Conservation (phyloP, 2,329 filamentous ascomycete species). For the Lojkania enalia region DNA sequence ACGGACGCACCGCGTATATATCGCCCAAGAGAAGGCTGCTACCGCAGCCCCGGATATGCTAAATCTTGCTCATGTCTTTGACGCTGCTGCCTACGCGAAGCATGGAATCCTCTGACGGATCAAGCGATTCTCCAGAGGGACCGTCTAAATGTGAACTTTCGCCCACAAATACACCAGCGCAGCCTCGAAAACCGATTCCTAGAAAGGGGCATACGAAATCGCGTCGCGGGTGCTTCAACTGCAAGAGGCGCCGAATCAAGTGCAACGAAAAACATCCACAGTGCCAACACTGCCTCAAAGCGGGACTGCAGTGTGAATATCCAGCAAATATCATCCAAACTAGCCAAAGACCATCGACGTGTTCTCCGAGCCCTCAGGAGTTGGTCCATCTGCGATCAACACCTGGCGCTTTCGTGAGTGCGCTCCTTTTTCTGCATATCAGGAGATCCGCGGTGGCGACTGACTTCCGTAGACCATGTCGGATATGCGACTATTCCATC, state of each 20-base stretch:
- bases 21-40: slow-evolving; percentile 23
- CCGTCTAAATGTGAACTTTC: slow-evolving; percentile 25
- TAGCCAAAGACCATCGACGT: slow-evolving; percentile 23
- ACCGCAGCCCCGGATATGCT: slow-evolving; percentile 19
- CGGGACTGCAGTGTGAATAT: slow-evolving; percentile 66
- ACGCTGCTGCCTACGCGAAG: slow-evolving; percentile 28
- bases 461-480: slow-evolving; percentile 44
- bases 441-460: slow-evolving; percentile 6
- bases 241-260: slow-evolving; percentile 69
- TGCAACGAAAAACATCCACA: slow-evolving; percentile 68
- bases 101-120: slow-evolving; percentile 30
- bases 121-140: slow-evolving; percentile 36
- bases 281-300: slow-evolving; percentile 66
- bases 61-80: slow-evolving; percentile 19
- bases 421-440: slow-evolving; percentile 3
- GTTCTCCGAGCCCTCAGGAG: slow-evolving; percentile 31
- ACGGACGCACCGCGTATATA: slow-evolving; percentile 29
- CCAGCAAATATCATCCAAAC: slow-evolving; percentile 50
- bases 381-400: slow-evolving; percentile 34
- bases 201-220: slow-evolving; percentile 68
- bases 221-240: slow-evolving; percentile 67
- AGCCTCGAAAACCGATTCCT: slow-evolving; percentile 41
- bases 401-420: slow-evolving; percentile 40
- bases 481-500: slow-evolving; percentile 71
- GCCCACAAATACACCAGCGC: slow-evolving; percentile 24